Evolutionary conservation across 1,284 basidiomycete genomes (phyloP), one percentile per base, ranked within the genome.

Genomic region (Fomitiporia mediterranea): DNA sequence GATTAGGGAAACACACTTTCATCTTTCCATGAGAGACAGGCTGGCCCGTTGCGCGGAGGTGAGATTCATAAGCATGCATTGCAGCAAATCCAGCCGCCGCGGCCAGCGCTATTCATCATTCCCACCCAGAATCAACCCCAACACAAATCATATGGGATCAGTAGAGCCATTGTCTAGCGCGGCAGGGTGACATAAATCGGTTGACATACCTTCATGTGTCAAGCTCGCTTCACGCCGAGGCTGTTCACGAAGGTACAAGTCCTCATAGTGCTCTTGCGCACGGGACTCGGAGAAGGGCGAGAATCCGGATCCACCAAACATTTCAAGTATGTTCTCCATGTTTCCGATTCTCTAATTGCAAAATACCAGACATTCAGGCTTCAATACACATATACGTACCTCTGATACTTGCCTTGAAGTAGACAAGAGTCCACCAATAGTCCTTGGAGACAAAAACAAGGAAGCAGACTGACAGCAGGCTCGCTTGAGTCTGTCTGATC

Each of bases 21-120:
- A 64, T 64, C 35, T 60, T 58, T 3, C 53, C 51, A 46, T 64
- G 65, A 11, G 56, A 59, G 15, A 64, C 63, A 25, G 56, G 56
- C 27, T 67, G 60, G 15, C 65, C 65, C 1, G 64, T 64, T 2
- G 61, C 63, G 25, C 65, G 64, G 13, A 66, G 61, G 51, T 66
- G 65, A 9, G 62, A 43, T 55, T 67, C 65, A 47, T 65, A 66
- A 4, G 65, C 63, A 40, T 60, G 58, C 64, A 67, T 66, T 21
- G 65, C 64, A 3, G 64, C 64, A 53, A 67, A 67, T 17, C 65
- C 65, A 4, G 65, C 65, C 19, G 65, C 65, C n/a, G 57, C 65
- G 19, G 65, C 65, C 44, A 67, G 60, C 6, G 58, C 65, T 67
- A 42, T 38, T n/a, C n/a, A n/a, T n/a, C n/a, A n/a, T n/a, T n/a